Evolutionary conservation across 2,329 filamentous ascomycete genomes (phyloP).

Genomic region (Diplocarpon mali): DNA sequence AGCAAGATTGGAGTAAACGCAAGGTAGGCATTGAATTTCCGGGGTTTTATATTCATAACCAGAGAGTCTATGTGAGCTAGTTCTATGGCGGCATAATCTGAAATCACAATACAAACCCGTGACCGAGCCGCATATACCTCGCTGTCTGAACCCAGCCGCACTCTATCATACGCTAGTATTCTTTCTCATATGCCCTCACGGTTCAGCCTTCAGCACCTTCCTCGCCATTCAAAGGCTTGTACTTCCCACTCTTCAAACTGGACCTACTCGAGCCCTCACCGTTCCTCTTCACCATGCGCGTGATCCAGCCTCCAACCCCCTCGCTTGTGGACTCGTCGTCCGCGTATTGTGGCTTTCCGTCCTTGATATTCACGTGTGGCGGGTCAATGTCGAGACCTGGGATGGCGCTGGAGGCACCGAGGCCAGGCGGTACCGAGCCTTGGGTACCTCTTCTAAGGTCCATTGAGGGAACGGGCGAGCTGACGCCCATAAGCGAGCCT

Average conservation of each 20-base stretch:
- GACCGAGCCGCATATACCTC: neutral
- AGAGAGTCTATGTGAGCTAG: neutral
- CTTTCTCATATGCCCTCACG: neutral
- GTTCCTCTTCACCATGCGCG: constrained; percentile 49
- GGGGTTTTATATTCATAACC: neutral
- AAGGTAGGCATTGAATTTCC: neutral
- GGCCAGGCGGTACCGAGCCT: constrained; percentile 26
- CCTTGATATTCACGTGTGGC: constrained; percentile 46
- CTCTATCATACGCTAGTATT: no score
- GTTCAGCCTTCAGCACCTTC: constrained; percentile 22
- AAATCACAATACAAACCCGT: neutral
- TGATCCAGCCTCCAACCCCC: constrained; percentile 60
- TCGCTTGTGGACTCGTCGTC: constrained; percentile 29
- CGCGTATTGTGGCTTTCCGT: constrained; percentile 36
- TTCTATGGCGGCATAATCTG: neutral
- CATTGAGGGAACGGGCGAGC: constrained; percentile 71
- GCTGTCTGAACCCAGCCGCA: no score
- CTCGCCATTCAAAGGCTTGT: constrained; percentile 33
- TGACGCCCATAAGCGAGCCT: constrained; percentile 66
- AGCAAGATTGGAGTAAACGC: no score
- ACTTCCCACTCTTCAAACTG: constrained; percentile 21
- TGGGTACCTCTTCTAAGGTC: constrained; percentile 49
- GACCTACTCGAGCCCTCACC: constrained; percentile 25
- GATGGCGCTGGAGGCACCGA: constrained; percentile 57
- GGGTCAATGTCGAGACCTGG: constrained; percentile 76